Base-by-base conservation (phyloP, 1,284 basidiomycete genomes). In the Vanrija sp. region DNA sequence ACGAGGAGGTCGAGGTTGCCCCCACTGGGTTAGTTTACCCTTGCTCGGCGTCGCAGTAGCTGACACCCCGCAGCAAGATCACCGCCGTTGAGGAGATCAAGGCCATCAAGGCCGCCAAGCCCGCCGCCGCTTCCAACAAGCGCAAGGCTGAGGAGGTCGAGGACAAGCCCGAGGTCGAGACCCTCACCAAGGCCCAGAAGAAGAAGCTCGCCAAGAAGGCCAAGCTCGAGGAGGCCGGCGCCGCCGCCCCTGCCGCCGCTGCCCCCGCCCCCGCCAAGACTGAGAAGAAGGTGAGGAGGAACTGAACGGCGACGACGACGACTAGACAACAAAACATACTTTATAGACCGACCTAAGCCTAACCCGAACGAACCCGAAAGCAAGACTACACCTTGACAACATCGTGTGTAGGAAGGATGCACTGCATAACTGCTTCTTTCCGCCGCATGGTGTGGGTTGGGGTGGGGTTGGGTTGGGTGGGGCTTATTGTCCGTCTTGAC, bases 221-320 rank as follows among this genome's bases (percentile, higher is more conserved):
- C 41, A 72, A 71, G 61, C 53, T 59, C 31, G 71, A 71, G 58
- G 65, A 49, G 16, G 62, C 84, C 20, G 67, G 57, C 22, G 65
- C 67, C 22, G 78, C 81, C 43, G 80, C 84, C 82, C 19, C 77
- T 80, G 22, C 31, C 10, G 77, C 75, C 5, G 72, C 66, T 22
- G 65, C 47, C 44, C 51, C 64, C 57, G 61, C 57, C 37, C 47
- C 50, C 20, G 69, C 70, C 53, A 69, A 70, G 51, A 77, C 79
- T 53, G 69, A 69, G 43, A 67, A 69, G 50, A 73, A 73, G 72
- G 72, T 71, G 66, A 69, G 69, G 54, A 71, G 69, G 59, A 58
- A 25, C n/a, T 31, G 41, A n/a, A 16, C 31, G 41, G 23, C 15
- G 10, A 20, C 14, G 31, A 12, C 41, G 22, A 19, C 31, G 31